Percentiles rank a stretch among this genome's conserved stretches.
Conservation (phyloP, 495 filamentous ascomycete species). For the Endocarpon pusillum region DNA sequence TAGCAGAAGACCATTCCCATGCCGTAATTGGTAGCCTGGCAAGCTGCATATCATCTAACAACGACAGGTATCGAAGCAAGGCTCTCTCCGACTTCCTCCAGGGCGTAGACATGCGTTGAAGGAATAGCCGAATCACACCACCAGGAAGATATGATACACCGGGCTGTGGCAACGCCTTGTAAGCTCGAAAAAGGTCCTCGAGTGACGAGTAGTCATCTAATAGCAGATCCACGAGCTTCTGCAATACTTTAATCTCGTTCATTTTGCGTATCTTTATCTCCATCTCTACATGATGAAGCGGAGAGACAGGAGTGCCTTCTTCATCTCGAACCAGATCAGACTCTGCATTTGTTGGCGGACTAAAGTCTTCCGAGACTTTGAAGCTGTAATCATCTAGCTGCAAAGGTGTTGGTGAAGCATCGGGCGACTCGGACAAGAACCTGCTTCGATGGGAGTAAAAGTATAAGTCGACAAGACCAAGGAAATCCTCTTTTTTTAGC, state of each 20-base stretch:
- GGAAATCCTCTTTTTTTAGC: neutral
- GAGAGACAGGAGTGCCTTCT: too few species aligned
- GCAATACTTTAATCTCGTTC: too few species aligned
- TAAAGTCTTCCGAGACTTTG: too few species aligned
- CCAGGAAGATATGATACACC: constrained; percentile 47
- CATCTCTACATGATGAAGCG: too few species aligned
- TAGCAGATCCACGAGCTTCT: constrained; percentile 23
- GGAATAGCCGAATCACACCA: constrained; percentile 4
- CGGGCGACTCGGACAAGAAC: neutral
- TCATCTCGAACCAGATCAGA: too few species aligned
- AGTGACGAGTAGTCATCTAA: constrained; percentile 27
- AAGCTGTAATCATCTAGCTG: too few species aligned
- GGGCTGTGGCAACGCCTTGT: constrained; percentile 43
- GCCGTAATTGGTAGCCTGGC: constrained; percentile 43
- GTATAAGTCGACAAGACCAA: neutral
- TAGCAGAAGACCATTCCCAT: constrained; percentile 66
- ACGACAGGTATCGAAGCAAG: constrained; percentile 66
- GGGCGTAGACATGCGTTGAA: constrained; percentile 12
- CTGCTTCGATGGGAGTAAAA: neutral
- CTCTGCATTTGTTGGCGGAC: too few species aligned
- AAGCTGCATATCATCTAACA: constrained; percentile 67
- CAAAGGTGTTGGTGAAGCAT: neutral
- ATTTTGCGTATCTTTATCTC: neutral
- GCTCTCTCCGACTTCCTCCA: constrained; percentile 35
- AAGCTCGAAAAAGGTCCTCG: constrained; percentile 39